Evolutionary conservation across 2,329 filamentous ascomycete species (phyloP).

Genomic region (Calonectria pseudoreteaudii): DNA sequence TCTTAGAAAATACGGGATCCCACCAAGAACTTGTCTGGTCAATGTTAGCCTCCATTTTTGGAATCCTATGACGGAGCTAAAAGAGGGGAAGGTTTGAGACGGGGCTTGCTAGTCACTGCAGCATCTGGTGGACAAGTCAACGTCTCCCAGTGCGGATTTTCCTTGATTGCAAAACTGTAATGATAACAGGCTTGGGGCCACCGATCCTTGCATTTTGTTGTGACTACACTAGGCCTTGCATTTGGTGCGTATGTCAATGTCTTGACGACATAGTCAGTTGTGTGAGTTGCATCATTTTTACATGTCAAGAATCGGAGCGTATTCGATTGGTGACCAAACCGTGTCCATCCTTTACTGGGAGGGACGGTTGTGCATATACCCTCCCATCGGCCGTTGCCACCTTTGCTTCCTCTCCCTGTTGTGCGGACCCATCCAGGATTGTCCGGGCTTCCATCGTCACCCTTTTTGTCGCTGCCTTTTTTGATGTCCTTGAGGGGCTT

Average conservation of each 20-base stretch:
- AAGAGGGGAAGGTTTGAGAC: neutral
- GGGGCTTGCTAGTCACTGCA: neutral
- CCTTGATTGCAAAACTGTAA: slow-evolving; percentile 11
- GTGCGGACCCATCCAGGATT: neutral
- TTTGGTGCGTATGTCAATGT: neutral
- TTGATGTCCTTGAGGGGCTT: neutral
- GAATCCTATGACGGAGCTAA: no score
- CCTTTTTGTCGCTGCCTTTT: neutral
- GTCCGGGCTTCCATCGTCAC: neutral
- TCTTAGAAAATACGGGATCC: no score
- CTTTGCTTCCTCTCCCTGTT: neutral
- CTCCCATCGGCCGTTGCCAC: neutral
- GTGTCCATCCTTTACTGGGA: neutral
- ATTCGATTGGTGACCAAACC: neutral
- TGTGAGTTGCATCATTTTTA: neutral
- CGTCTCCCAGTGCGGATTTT: slow-evolving; percentile 15
- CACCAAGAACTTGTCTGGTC: no score
- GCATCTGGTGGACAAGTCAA: slow-evolving; percentile 13
- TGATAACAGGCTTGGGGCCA: slow-evolving; percentile 16
- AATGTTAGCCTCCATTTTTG: no score
- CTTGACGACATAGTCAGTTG: neutral
- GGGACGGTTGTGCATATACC: neutral
- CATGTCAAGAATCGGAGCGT: neutral
- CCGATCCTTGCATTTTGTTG: neutral
- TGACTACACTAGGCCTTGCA: neutral